Percentiles rank a stretch among this genome's conserved stretches.
Evolutionary conservation across 257 asterid genomes (phyloP).

Genomic region (Ilex asprella): DNA sequence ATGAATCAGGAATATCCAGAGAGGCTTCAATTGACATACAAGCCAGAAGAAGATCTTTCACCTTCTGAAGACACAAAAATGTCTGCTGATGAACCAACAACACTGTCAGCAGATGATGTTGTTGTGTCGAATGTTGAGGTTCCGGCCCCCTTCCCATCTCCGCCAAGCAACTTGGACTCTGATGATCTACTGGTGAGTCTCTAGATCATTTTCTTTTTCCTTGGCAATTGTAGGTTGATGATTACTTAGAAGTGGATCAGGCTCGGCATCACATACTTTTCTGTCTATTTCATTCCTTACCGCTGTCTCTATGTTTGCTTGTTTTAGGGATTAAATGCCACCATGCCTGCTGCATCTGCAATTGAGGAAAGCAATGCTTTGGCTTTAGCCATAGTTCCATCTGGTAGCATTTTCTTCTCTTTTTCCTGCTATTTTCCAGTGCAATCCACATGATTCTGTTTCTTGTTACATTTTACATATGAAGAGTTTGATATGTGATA

Average conservation of each 20-base stretch:
- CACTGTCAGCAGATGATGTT: conserved; percentile 42
- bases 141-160: conserved; percentile 38
- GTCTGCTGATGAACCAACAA: conserved; percentile 36
- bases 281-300: conserved; percentile 7
- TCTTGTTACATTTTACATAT: conserved; percentile 2
- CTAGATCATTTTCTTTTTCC: conserved; percentile 3
- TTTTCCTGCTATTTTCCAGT: conserved; percentile 3
- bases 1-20: conserved; percentile 80
- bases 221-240: neutral
- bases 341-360: conserved; percentile 48
- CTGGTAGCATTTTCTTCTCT: conserved; percentile 39
- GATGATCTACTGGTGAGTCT: conserved; percentile 77
- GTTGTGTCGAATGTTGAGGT: conserved; percentile 38
- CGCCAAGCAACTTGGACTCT: conserved; percentile 40
- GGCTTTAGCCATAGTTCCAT: conserved; percentile 88
- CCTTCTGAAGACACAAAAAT: conserved; percentile 56
- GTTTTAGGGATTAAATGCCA: conserved; percentile 69
- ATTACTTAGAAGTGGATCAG: neutral
- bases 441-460: neutral
- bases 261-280: neutral
- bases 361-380: conserved; percentile 84
- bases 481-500: conserved; percentile 2
- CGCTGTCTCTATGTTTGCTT: conserved; percentile 7
- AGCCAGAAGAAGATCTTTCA: conserved; percentile 64
- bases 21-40: conserved; percentile 90